Conservation (phyloP, 2,329 filamentous ascomycete species). For the Colletotrichum sp. region DNA sequence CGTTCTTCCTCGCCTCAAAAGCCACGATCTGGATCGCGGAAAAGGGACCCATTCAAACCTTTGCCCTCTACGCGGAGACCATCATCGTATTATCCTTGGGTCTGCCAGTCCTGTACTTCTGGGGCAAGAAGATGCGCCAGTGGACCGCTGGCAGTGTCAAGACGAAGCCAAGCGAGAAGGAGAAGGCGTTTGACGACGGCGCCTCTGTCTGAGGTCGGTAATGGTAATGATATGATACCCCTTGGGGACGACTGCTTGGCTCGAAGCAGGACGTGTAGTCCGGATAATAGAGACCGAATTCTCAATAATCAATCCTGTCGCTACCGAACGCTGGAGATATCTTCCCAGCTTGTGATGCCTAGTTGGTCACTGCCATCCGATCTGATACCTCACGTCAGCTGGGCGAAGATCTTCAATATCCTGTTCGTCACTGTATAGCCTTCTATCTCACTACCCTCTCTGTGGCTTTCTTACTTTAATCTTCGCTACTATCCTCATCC, state of each 20-base stretch:
- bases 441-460: neutral
- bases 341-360: neutral
- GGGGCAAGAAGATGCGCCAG: conserved; percentile 24
- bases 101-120: conserved; percentile 30
- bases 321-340: neutral
- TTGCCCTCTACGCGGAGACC: conserved; percentile 34
- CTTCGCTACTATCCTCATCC: neutral
- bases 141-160: conserved; percentile 33
- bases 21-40: conserved; percentile 30
- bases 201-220: neutral
- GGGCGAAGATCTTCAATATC: neutral
- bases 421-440: fast-evolving
- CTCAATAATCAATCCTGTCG: neutral
- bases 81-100: conserved; percentile 34
- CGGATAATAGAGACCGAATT: neutral
- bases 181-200: neutral
- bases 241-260: neutral
- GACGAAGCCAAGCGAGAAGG: conserved; percentile 4
- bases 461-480: neutral
- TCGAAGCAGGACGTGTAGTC: neutral
- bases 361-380: neutral
- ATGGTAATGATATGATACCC: neutral
- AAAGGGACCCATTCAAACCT: conserved; percentile 29
- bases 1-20: conserved; percentile 32
- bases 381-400: neutral